Percentiles rank a stretch among this genome's conserved stretches.
These are phyloP conservation scores for Niebla homalea DNA, from an alignment of 495 filamentous ascomycete species.

Conservation along the genomic window DNA sequence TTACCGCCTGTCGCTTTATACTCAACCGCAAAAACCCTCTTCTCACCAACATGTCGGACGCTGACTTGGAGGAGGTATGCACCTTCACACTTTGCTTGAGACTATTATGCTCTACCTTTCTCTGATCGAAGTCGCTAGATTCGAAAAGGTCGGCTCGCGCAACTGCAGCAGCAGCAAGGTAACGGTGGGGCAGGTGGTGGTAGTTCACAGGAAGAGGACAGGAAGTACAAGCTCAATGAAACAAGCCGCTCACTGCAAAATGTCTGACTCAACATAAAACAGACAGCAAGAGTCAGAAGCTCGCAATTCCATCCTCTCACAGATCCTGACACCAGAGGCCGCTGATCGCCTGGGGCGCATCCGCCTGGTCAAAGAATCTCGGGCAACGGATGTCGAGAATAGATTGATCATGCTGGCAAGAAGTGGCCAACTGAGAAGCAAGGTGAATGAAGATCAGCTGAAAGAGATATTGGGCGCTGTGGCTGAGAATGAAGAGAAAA, in stretches of 20 bases:
- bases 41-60: conserved; percentile 54
- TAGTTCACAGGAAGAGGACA: conserved; percentile 46
- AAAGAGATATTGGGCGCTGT: conserved; percentile 80
- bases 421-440: conserved; percentile 67
- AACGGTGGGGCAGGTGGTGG: conserved; percentile 33
- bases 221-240: conserved; percentile 37
- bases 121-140: conserved; percentile 41
- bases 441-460: conserved; percentile 85
- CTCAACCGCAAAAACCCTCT: too few species aligned
- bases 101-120: neutral
- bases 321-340: conserved; percentile 89
- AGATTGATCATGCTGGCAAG: conserved; percentile 83
- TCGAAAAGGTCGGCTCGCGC: conserved; percentile 74
- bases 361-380: conserved; percentile 85
- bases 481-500: conserved; percentile 49
- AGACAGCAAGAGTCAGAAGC: conserved; percentile 63
- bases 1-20: too few species aligned
- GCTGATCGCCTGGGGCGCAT: conserved; percentile 89
- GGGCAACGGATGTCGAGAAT: conserved; percentile 84
- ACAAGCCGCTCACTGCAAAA: conserved; percentile 10
- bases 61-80: conserved; percentile 67
- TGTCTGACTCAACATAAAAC: conserved; percentile 2
- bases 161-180: conserved; percentile 71
- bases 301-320: conserved; percentile 64
- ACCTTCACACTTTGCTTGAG: neutral